Conservation (phyloP, 2,329 filamentous ascomycete species). For the Exutisphaerella laricina region DNA sequence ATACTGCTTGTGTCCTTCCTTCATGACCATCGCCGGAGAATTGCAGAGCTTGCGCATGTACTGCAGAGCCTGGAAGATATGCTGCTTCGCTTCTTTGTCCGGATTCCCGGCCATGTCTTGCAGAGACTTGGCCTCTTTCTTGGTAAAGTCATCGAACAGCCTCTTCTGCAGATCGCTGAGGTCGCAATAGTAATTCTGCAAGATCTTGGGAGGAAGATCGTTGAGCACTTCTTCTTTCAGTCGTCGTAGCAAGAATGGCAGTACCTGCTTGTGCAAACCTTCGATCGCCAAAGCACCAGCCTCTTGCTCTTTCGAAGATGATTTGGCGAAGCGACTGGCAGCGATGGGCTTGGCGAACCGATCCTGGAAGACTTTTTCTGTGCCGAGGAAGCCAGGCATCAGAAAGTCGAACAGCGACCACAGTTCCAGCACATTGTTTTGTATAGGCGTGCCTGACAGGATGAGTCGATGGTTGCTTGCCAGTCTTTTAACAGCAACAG, state of each 20-base stretch:
- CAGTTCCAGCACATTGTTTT: conserved; percentile 93
- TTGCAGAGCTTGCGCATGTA: conserved; percentile 99
- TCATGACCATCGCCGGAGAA: conserved; percentile 92
- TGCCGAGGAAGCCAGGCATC: conserved; percentile 96
- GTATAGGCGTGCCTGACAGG: conserved; percentile 92
- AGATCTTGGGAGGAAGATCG: conserved; percentile 92
- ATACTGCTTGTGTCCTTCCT: conserved; percentile 85
- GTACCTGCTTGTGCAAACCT: conserved; percentile 95
- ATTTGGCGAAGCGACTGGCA: conserved; percentile 90
- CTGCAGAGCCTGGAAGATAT: conserved; percentile 97
- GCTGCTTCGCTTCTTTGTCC: conserved; percentile 91
- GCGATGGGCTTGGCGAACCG: conserved; percentile 93
- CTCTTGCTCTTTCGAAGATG: conserved; percentile 97
- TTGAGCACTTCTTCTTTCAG: conserved; percentile 97
- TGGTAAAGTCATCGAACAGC: conserved; percentile 93
- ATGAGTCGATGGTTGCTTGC: conserved; percentile 92
- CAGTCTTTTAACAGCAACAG: conserved; percentile 82
- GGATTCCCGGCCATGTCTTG: conserved; percentile 74
- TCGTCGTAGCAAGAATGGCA: conserved; percentile 91
- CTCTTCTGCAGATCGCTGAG: conserved; percentile 90
- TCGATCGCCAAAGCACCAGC: conserved; percentile 93
- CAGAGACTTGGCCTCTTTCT: conserved; percentile 85
- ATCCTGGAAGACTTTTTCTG: conserved; percentile 94
- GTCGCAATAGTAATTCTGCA: conserved; percentile 99
- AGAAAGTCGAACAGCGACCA: conserved; percentile 99